Evolutionary conservation across 495 filamentous ascomycete genomes (phyloP).

Genomic region (Penicillium cosmopolitanum): DNA sequence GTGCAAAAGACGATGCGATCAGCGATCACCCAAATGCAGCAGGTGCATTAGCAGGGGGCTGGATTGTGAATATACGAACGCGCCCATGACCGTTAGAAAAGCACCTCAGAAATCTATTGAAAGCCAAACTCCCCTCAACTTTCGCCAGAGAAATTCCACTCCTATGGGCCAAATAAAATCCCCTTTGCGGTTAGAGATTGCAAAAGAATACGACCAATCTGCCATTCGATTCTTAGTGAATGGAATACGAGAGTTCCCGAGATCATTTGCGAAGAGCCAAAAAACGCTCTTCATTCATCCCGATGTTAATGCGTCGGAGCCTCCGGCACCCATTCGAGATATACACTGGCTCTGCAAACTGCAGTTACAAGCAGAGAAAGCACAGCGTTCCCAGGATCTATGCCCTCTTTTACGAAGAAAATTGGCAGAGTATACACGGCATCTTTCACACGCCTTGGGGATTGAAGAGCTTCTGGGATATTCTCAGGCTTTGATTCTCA

Average conservation of each 20-base stretch:
- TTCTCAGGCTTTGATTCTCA: conserved; percentile 40
- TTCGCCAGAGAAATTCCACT: not conserved
- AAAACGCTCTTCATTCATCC: conserved; percentile 44
- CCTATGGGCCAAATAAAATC: conserved; percentile 6
- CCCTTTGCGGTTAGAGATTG: conserved; percentile 30
- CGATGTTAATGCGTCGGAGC: conserved; percentile 30
- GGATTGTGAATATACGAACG: conserved; percentile 42
- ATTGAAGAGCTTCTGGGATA: conserved; percentile 42
- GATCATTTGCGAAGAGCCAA: conserved; percentile 20
- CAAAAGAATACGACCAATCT: conserved; percentile 26
- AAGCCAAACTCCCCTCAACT: not conserved
- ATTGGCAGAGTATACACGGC: conserved; percentile 19
- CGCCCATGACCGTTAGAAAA: conserved; percentile 22
- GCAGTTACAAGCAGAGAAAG: conserved; percentile 16
- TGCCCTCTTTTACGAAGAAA: conserved; percentile 31
- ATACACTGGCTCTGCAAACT: conserved; percentile 28
- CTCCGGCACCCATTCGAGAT: conserved; percentile 36
- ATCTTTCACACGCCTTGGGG: conserved; percentile 22
- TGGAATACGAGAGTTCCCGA: conserved; percentile 25
- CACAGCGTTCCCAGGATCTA: conserved; percentile 15
- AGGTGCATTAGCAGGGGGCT: conserved; percentile 39
- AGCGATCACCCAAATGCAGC: conserved; percentile 39
- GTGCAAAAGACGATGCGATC: conserved; percentile 51
- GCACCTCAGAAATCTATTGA: not conserved
- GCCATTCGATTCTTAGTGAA: conserved; percentile 28